phyloP scores from a whole-genome alignment of 2,329 filamentous ascomycete species.

The Neopestalotiopsis sp. region DNA sequence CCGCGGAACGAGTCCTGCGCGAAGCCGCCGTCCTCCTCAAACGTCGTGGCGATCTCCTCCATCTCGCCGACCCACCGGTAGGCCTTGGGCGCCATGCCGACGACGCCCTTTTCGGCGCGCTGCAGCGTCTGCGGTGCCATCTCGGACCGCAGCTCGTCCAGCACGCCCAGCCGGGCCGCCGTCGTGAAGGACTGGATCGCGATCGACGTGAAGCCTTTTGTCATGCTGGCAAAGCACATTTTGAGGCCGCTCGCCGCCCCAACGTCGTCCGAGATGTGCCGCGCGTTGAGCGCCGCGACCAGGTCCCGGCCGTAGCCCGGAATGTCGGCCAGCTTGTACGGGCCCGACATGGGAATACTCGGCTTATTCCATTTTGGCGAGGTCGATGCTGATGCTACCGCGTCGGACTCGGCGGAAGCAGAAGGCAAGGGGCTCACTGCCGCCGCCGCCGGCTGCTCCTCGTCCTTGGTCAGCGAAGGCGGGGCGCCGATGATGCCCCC shows the following conservation, averaged over 20 bases:
- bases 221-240: slow-evolving; percentile 68
- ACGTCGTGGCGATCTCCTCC: slow-evolving; percentile 74
- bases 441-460: slow-evolving; percentile 18
- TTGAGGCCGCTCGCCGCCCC: slow-evolving; percentile 66
- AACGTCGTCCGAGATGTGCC: slow-evolving; percentile 53
- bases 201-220: slow-evolving; percentile 71
- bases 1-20: slow-evolving; percentile 59
- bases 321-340: slow-evolving; percentile 45
- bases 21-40: slow-evolving; percentile 70
- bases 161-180: slow-evolving; percentile 66
- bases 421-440: slow-evolving; percentile 14
- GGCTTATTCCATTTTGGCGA: slow-evolving; percentile 43
- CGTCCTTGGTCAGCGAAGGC: slow-evolving; percentile 42
- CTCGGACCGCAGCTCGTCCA: slow-evolving; percentile 62
- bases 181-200: slow-evolving; percentile 75
- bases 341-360: slow-evolving; percentile 56
- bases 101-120: slow-evolving; percentile 55
- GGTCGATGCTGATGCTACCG: neutral
- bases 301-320: slow-evolving; percentile 48
- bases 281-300: slow-evolving; percentile 50
- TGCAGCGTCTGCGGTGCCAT: slow-evolving; percentile 53
- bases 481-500: slow-evolving; percentile 64
- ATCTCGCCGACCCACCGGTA: slow-evolving; percentile 82
- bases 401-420: slow-evolving; percentile 18
- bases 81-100: slow-evolving; percentile 73